Evolutionary conservation across 805 yeast species (phyloP), one percentile per base, ranked within the genome.

Genomic region (Lipomyces mesembrius): DNA sequence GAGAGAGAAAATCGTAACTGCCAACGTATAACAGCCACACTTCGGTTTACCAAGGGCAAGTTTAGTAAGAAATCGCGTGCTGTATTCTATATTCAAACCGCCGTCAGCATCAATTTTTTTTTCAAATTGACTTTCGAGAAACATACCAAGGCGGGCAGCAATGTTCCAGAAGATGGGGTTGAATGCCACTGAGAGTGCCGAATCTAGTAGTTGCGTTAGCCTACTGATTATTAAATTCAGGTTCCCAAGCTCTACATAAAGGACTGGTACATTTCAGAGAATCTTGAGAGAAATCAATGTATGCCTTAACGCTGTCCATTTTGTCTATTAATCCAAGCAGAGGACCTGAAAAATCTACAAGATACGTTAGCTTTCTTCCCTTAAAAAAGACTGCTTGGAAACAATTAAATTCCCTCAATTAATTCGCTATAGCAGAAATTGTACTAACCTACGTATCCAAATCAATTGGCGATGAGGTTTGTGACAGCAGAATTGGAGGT

Each of bases 141-240:
- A 74, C 80, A 43, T 68, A 79, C 81, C 81, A 34, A 85, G 74
- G 73, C 98, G 84, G 5, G 99, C 99, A 27, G 86, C 96, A 65
- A 89, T 83, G 77, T 95, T 95, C 99, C 99, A 95, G 77, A 93
- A 94, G 39, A 90, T 85, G 20, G 99, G 99, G 77, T 95, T 95
- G 85, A 95, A 93, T 17, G 88, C 87, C 73, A 95, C 90, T 37
- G 90, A 85, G 8, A 82, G 83, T 35, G 91, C 76, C 4, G 94
- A 85, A 66, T 80, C 83, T 77, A 57, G 49, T 20, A 12, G 32
- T 14, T 5, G n/a, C 37, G n/a, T 22, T 25, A 62, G 17, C n/a
- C 14, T 9, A 14, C 25, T 20, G 17, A 11, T 17, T 5, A 54
- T 12, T 3, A 17, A 27, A 39, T 22, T 9, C 32, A n/a, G 12